These are phyloP conservation scores for Aspergillus nidulans DNA, from an alignment of 495 filamentous ascomycete species.

Conservation along the genomic window DNA sequence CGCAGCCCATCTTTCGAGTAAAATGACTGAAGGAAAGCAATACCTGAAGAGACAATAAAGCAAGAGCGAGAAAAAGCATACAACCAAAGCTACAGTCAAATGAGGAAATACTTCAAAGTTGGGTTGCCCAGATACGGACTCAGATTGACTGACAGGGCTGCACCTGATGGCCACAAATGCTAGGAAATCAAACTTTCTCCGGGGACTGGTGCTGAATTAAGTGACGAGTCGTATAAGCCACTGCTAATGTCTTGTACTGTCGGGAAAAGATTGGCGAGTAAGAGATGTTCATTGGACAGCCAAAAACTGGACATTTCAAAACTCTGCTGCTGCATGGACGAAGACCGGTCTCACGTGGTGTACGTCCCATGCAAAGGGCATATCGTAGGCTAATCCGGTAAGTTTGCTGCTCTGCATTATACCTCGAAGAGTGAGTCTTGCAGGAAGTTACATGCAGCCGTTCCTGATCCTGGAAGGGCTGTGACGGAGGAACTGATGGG, in stretches of 20 bases:
- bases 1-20: slow-evolving; percentile 20
- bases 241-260: no score
- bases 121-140: no score
- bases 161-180: no score
- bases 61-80: slow-evolving; percentile 21
- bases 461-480: neutral
- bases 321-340: slow-evolving; percentile 6
- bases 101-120: neutral
- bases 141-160: neutral
- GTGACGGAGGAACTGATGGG: neutral
- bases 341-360: slow-evolving; percentile 4
- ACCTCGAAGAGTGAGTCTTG: neutral
- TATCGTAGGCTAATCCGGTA: neutral
- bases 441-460: neutral
- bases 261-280: no score
- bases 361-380: neutral
- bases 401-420: neutral
- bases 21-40: slow-evolving; percentile 22
- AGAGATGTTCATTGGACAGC: neutral
- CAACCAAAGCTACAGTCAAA: slow-evolving; percentile 12
- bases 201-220: neutral
- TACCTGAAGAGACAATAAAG: slow-evolving; percentile 21
- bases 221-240: no score
- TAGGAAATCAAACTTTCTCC: neutral
- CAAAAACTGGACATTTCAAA: slow-evolving; percentile 1